Conservation (phyloP, 2,329 filamentous ascomycete species). For the Sclerotinia glacialis region DNA sequence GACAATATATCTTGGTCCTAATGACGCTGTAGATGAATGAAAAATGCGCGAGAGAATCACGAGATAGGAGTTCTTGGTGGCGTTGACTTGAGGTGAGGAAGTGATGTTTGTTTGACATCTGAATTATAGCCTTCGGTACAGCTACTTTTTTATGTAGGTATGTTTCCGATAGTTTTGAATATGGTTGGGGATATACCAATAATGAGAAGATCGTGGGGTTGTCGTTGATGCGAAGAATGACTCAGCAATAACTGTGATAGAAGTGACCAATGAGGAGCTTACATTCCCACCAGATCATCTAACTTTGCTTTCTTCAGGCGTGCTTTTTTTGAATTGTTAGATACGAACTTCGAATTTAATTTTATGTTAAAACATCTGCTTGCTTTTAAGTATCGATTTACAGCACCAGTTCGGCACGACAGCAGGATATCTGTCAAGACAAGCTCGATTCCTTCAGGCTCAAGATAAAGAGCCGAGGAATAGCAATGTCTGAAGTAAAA, state of each 20-base stretch:
- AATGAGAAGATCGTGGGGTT: not conserved
- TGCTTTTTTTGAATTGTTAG: not conserved
- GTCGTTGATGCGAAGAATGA: not conserved
- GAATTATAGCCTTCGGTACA: not conserved
- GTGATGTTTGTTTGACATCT: not conserved
- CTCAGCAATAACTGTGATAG: conserved; percentile 13
- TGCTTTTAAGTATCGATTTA: too few species aligned
- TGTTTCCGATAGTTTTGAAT: not conserved
- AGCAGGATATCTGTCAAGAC: too few species aligned
- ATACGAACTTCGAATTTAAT: too few species aligned
- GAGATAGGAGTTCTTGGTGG: conserved; percentile 33
- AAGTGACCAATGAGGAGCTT: conserved; percentile 10
- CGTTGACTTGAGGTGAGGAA: not conserved
- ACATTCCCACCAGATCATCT: not conserved
- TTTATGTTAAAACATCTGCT: too few species aligned
- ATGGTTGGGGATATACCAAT: not conserved
- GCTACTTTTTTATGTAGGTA: not conserved
- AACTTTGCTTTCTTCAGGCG: not conserved
- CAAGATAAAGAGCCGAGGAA: too few species aligned
- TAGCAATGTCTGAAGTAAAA: not conserved
- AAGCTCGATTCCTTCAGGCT: too few species aligned
- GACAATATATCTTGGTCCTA: conserved; percentile 54
- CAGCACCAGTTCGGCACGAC: too few species aligned
- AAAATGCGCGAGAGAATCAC: conserved; percentile 42
- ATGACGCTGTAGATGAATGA: conserved; percentile 51